Base-by-base conservation (phyloP, 345 rosid genomes). In the Linum trigynum region DNA sequence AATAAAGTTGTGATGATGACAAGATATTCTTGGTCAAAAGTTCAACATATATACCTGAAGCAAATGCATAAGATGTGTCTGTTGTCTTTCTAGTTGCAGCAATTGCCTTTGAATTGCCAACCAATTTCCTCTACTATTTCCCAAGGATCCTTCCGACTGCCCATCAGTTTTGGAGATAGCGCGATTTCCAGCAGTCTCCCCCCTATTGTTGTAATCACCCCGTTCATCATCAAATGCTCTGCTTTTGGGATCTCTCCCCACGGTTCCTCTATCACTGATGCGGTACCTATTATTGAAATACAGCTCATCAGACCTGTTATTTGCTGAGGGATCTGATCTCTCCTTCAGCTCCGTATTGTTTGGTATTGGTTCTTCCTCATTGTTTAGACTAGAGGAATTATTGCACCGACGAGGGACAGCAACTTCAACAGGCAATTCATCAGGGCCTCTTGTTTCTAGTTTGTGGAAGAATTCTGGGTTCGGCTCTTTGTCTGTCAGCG, bases 381-480 rank as follows among this genome's bases (percentile, higher is more conserved):
- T 77, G 63, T 79, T 87, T 53, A 79, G 69, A 70, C 78, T 81
- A 39, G 96, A 80, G 60, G 85, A 80, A 67, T 78, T 82, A 61
- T 59, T 78, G 76, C 74, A 78, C 71, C 88, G 79, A 65, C 83
- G 96, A 75, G 99, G 86, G 70, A 95, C 91, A 65, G 85, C 88
- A 61, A 95, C 97, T 80, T 95, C 99, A 61, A 95, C 97, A 5
- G 89, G 94, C 77, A 88, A 77, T 75, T 89, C 96, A 69, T 62
- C 92, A 55, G 90, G 85, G 53, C 83, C 84, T 72, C 95, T 82
- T 43, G 80, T 76, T 75, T 88, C 88, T 67, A 95, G 88, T 77
- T 86, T 95, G 79, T 89, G 97, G 80, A 95, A 95, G 76, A 95
- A 95, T 75, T 91, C 99, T 58, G 91, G 94, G 73, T 95, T 95